Percentiles rank a stretch among this genome's conserved stretches.
Evolutionary conservation across 2,329 filamentous ascomycete species (phyloP).

Genomic region (Pezizomycotina sp.): DNA sequence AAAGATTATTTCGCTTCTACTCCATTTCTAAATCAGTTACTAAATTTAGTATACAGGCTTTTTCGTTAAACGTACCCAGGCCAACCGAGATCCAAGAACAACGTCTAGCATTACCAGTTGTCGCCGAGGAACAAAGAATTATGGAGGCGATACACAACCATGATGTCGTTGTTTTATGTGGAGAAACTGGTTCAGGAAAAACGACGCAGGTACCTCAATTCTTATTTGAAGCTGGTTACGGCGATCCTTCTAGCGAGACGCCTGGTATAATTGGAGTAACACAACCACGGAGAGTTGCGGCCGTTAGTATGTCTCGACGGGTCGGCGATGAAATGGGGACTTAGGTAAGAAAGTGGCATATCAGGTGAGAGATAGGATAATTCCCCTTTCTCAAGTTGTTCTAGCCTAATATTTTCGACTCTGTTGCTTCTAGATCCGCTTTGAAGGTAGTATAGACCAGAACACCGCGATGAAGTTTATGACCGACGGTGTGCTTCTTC

Average conservation of each 20-base stretch:
- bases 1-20: too few relatives aligned
- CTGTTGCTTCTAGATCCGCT: constrained; percentile 54
- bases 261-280: constrained; percentile 90
- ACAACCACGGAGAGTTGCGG: constrained; percentile 83
- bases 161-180: constrained; percentile 76
- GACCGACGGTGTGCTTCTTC: constrained; percentile 89
- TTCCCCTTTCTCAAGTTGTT: neutral
- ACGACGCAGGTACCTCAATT: constrained; percentile 97
- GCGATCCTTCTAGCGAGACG: constrained; percentile 57
- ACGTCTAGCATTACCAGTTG: constrained; percentile 67
- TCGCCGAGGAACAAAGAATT: constrained; percentile 88
- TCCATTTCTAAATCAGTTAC: too few relatives aligned
- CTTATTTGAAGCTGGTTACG: constrained; percentile 83
- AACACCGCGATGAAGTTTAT: constrained; percentile 94
- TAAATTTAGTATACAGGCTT: too few relatives aligned
- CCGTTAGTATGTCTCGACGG: constrained; percentile 89
- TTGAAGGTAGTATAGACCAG: constrained; percentile 64
- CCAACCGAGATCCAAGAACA: constrained; percentile 58
- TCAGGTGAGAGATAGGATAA: constrained; percentile 29
- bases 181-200: constrained; percentile 90
- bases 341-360: constrained; percentile 65
- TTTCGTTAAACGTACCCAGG: constrained; percentile 31
- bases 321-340: constrained; percentile 72
- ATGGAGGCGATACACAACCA: constrained; percentile 97
- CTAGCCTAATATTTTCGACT: constrained; percentile 4